These are phyloP conservation scores for Aegilops speltoides DNA, from an alignment of 176 grass and related monocot genomes.

Conservation along the genomic window DNA sequence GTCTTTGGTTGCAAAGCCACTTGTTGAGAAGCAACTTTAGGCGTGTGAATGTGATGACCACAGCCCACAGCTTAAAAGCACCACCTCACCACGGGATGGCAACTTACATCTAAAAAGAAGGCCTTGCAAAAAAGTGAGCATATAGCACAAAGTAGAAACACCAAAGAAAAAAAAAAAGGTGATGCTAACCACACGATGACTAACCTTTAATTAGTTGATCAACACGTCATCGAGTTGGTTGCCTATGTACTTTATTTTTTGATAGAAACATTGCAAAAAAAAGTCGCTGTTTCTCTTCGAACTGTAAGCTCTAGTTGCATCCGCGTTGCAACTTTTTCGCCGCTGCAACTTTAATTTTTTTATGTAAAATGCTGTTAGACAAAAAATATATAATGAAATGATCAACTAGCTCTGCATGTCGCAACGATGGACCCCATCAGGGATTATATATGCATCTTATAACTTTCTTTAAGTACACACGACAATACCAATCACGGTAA, in stretches of 20 bases:
- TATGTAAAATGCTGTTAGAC: background rate
- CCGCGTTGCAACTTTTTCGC: background rate
- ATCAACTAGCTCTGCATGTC: background rate
- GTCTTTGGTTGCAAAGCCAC: constrained; percentile 32
- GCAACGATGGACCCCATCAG: background rate
- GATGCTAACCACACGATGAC: background rate
- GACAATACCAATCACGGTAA: too few species aligned
- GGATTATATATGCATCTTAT: too few species aligned
- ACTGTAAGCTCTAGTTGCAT: background rate
- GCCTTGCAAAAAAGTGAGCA: background rate
- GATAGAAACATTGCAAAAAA: background rate
- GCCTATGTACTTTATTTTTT: background rate
- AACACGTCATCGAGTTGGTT: background rate
- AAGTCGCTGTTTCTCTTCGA: background rate
- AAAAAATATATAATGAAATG: background rate
- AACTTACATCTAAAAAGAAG: constrained; percentile 8
- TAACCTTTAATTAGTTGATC: constrained; percentile 14
- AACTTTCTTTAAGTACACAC: too few species aligned
- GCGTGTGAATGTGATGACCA: constrained; percentile 30
- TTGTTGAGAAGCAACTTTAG: background rate
- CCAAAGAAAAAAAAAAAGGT: background rate
- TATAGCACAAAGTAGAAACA: background rate
- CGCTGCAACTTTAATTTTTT: background rate
- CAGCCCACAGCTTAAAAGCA: constrained; percentile 17
- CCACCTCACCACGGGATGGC: background rate